A percentile compares a stretch with the other conserved stretches of the same genome.
phyloP scores from a whole-genome alignment of 495 filamentous ascomycete genomes.

The Penicillium herquei region DNA sequence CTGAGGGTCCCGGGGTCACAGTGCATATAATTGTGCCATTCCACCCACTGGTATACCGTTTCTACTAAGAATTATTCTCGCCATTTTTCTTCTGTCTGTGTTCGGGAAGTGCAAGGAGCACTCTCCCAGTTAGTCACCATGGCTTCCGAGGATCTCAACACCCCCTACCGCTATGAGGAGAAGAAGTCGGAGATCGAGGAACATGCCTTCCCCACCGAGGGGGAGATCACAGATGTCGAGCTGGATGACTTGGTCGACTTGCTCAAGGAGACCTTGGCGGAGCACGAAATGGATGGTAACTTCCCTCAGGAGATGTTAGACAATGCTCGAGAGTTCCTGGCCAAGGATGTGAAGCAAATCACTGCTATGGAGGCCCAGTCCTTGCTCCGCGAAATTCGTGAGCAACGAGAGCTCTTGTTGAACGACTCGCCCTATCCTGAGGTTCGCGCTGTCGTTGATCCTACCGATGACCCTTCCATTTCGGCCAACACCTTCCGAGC shows the following conservation, averaged over 20 bases:
- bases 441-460: conserved; percentile 43
- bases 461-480: conserved; percentile 53
- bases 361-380: conserved; percentile 2
- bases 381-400: background rate
- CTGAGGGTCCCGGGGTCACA: no score
- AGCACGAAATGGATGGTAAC: conserved; percentile 5
- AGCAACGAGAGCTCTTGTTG: conserved; percentile 2
- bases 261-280: conserved; percentile 1
- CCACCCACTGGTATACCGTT: background rate
- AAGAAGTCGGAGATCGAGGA: conserved; percentile 1
- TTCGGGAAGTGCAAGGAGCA: background rate
- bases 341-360: background rate
- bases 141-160: background rate
- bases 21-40: no score
- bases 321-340: conserved; percentile 1
- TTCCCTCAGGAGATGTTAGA: conserved; percentile 5
- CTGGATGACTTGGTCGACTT: background rate
- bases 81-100: background rate
- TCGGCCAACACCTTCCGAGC: conserved; percentile 62
- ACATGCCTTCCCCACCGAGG: background rate
- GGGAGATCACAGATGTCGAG: background rate
- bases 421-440: conserved; percentile 44
- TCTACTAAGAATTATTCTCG: background rate
- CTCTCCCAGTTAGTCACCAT: background rate
- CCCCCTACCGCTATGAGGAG: background rate